A percentile compares a stretch with the other conserved stretches of the same genome.
phyloP scores from a whole-genome alignment of 2,329 filamentous ascomycete genomes.

The Rutstroemia sp. region DNA sequence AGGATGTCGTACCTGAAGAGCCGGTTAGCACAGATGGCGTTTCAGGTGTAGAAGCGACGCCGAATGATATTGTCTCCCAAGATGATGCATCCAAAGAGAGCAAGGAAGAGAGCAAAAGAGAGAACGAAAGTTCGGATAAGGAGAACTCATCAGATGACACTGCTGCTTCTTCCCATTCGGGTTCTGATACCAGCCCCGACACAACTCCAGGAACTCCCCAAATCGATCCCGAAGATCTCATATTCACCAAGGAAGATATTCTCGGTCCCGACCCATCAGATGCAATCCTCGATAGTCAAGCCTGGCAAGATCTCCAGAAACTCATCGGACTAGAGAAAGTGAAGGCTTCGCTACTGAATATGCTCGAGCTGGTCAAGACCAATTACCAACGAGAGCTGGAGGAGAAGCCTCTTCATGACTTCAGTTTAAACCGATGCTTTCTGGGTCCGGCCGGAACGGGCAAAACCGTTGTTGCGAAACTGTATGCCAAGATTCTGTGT shows the following conservation, averaged over 20 bases:
- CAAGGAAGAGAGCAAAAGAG: neutral
- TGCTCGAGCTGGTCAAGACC: conserved; percentile 47
- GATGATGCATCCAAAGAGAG: neutral
- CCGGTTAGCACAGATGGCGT: neutral
- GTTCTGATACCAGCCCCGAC: neutral
- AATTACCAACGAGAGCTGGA: conserved; percentile 53
- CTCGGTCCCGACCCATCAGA: conserved; percentile 58
- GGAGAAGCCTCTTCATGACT: conserved; percentile 53
- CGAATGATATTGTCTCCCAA: too few species aligned
- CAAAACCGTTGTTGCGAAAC: conserved; percentile 66
- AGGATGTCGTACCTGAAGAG: neutral
- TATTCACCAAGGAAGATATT: conserved; percentile 58
- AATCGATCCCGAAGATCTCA: neutral
- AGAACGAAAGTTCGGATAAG: neutral
- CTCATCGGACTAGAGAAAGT: conserved; percentile 50
- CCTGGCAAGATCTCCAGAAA: conserved; percentile 50
- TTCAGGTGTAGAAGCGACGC: too few species aligned
- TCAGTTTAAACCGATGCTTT: conserved; percentile 61
- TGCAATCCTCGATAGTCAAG: conserved; percentile 40
- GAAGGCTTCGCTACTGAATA: conserved; percentile 47
- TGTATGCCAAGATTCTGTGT: conserved; percentile 61
- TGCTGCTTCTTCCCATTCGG: neutral
- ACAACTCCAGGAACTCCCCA: neutral
- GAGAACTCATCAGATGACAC: neutral
- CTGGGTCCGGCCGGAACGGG: conserved; percentile 68